Conservation (phyloP, 164 flowering plant genomes). For the Platanus orientalis region DNA sequence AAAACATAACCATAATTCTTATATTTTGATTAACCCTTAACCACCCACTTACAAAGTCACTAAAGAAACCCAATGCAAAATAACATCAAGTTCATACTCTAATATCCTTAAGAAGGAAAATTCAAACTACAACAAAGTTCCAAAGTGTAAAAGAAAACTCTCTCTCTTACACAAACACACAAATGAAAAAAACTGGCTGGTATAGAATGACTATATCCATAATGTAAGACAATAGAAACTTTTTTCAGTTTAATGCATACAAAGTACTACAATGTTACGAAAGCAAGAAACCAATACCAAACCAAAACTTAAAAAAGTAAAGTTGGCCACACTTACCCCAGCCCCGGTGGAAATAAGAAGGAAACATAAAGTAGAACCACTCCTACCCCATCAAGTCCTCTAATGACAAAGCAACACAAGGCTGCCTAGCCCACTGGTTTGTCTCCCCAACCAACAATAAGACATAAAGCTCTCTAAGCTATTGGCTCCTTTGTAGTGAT, state of each 20-base stretch:
- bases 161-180: no score
- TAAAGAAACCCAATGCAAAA: no score
- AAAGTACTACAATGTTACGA: no score
- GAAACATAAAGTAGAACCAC: constrained; percentile 97
- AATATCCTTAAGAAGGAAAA: no score
- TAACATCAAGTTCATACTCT: no score
- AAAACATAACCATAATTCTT: no score
- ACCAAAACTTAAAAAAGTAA: neutral
- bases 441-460: constrained; percentile 72
- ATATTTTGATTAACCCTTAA: no score
- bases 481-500: constrained; percentile 80
- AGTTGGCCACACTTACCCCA: constrained; percentile 51
- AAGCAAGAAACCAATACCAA: no score
- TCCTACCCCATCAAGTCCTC: constrained; percentile 96
- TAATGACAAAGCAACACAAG: constrained; percentile 81
- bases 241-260: no score
- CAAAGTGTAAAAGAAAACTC: no score
- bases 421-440: constrained; percentile 62
- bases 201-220: neutral
- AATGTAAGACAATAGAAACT: neutral
- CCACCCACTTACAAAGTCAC: no score
- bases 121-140: no score
- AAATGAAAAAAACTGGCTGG: neutral
- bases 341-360: constrained; percentile 80
- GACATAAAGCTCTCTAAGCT: constrained; percentile 83